Conservation (phyloP, 441 rosid species). For the Gossypium gossypioides region DNA sequence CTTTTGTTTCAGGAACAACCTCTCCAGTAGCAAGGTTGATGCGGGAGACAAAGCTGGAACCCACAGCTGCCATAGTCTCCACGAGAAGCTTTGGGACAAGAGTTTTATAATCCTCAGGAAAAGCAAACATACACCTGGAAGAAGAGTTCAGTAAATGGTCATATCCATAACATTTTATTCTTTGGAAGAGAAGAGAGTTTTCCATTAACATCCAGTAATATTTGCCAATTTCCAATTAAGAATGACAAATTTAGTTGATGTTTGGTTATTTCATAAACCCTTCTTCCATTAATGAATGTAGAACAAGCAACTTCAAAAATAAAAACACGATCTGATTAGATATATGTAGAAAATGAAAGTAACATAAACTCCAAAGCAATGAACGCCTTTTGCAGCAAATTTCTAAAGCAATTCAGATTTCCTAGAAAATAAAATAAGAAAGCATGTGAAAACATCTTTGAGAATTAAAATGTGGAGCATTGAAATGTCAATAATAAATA, state of each 20-base stretch:
- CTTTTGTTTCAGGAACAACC: conserved; percentile 84
- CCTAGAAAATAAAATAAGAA: neutral
- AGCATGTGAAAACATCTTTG: neutral
- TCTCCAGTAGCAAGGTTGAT: conserved; percentile 81
- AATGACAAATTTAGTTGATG: neutral
- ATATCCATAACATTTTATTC: neutral
- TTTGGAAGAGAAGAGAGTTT: neutral
- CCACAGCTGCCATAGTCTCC: conserved; percentile 77
- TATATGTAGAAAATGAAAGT: neutral
- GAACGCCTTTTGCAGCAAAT: neutral
- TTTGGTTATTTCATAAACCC: neutral
- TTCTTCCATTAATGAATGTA: neutral
- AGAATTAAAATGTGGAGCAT: neutral
- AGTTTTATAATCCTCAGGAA: conserved; percentile 76
- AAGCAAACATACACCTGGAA: conserved; percentile 83
- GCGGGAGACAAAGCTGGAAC: conserved; percentile 68
- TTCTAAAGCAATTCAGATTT: neutral
- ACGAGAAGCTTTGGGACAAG: conserved; percentile 73
- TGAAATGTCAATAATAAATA: conserved; percentile 32
- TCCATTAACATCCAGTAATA: neutral
- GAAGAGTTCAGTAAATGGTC: conserved; percentile 4
- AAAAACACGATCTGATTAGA: neutral
- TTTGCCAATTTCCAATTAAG: neutral
- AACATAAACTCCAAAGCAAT: neutral
- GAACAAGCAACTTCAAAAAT: neutral